These are phyloP conservation scores for Boletus tomentosulus DNA, from an alignment of 768 basidiomycete genomes.

Conservation along the genomic window DNA sequence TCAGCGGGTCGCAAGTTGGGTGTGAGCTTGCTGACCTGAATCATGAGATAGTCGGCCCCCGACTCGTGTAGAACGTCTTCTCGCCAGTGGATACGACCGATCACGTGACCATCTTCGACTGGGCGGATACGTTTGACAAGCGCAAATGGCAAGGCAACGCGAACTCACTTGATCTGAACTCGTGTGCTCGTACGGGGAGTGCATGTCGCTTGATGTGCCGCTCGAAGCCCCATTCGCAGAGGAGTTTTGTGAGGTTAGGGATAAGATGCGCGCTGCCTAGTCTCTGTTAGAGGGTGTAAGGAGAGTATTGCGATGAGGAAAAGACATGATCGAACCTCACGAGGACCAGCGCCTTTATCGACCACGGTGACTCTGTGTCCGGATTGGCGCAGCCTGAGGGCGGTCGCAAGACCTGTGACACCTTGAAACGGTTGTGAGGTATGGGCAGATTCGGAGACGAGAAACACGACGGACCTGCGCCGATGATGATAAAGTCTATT, in stretches of 20 bases:
- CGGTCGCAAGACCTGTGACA: slow-evolving; percentile 54
- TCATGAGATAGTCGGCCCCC: slow-evolving; percentile 50
- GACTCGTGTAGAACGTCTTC: slow-evolving; percentile 48
- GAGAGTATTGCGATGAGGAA: not conserved
- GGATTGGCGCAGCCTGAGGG: slow-evolving; percentile 50
- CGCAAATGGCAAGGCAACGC: not conserved
- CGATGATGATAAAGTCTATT: slow-evolving; percentile 31
- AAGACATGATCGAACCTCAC: slow-evolving; percentile 29
- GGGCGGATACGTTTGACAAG: too few relatives aligned
- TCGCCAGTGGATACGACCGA: slow-evolving; percentile 47
- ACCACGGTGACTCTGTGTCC: slow-evolving; percentile 59
- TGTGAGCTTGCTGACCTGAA: slow-evolving; percentile 37
- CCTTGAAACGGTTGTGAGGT: slow-evolving; percentile 12
- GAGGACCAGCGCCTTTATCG: slow-evolving; percentile 45
- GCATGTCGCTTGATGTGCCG: slow-evolving; percentile 39
- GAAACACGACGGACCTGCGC: not conserved
- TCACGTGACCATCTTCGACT: slow-evolving; percentile 36
- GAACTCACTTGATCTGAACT: slow-evolving; percentile 23
- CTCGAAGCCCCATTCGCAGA: slow-evolving; percentile 54
- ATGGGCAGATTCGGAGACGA: too few relatives aligned
- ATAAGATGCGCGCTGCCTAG: slow-evolving; percentile 45
- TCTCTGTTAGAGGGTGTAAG: slow-evolving; percentile 23
- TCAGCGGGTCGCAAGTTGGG: not conserved
- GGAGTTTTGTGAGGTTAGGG: slow-evolving; percentile 56
- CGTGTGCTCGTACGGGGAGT: slow-evolving; percentile 20